Evolutionary conservation across 2,329 filamentous ascomycete genomes (phyloP).

Genomic region (Ophiognomonia clavigignenti-juglandacearum): DNA sequence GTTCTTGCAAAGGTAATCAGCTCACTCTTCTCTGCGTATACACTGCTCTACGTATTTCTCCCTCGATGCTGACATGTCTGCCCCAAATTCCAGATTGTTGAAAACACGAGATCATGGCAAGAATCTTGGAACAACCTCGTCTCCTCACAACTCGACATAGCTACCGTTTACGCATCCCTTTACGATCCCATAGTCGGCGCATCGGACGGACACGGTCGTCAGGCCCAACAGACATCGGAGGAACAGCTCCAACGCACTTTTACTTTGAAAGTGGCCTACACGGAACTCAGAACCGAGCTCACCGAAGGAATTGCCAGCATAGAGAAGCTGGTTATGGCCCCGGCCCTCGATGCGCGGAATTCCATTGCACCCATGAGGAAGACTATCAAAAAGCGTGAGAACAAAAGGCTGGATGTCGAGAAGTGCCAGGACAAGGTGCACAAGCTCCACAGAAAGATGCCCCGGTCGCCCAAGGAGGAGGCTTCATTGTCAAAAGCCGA

Average conservation of each 20-base stretch:
- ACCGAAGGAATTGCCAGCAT: slow-evolving; percentile 66
- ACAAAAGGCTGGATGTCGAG: slow-evolving; percentile 78
- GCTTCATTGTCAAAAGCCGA: slow-evolving; percentile 66
- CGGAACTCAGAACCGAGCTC: slow-evolving; percentile 67
- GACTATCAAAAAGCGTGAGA: slow-evolving; percentile 79
- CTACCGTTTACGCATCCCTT: slow-evolving; percentile 64
- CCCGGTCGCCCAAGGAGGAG: slow-evolving; percentile 69
- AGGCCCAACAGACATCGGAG: slow-evolving; percentile 56
- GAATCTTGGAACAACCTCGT: slow-evolving; percentile 74
- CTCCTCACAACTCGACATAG: slow-evolving; percentile 60
- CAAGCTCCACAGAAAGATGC: slow-evolving; percentile 64
- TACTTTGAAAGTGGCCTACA: slow-evolving; percentile 61
- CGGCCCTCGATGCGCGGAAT: slow-evolving; percentile 64
- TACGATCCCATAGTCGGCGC: slow-evolving; percentile 73
- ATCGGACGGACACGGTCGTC: slow-evolving; percentile 49
- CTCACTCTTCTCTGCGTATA: neutral
- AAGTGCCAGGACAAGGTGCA: slow-evolving; percentile 68
- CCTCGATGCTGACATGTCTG: neutral
- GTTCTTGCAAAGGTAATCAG: slow-evolving; percentile 62
- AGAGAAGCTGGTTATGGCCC: slow-evolving; percentile 63
- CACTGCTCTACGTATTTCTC: neutral
- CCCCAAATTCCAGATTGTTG: slow-evolving; percentile 57
- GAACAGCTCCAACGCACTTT: slow-evolving; percentile 59
- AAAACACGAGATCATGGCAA: slow-evolving; percentile 70
- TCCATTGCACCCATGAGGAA: slow-evolving; percentile 70